phyloP scores from a whole-genome alignment of 257 asterid genomes.

The Coffea canephora region DNA sequence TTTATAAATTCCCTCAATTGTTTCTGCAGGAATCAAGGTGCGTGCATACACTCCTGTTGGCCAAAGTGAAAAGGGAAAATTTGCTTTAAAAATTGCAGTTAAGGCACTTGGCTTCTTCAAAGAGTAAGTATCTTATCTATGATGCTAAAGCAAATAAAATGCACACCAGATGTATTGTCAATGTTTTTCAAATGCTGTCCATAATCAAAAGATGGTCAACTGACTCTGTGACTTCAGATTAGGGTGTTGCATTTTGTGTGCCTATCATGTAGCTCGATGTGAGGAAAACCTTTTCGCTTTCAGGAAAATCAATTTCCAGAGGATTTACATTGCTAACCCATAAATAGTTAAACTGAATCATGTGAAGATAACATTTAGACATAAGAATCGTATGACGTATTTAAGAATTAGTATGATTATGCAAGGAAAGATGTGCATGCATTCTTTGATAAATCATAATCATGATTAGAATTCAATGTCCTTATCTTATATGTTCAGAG shows the following conservation, averaged over 20 bases:
- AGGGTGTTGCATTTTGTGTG: neutral
- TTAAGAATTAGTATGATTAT: neutral
- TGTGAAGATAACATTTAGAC: neutral
- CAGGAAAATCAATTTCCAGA: neutral
- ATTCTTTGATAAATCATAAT: neutral
- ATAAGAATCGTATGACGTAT: neutral
- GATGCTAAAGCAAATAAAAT: neutral
- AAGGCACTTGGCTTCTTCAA: slow-evolving; percentile 31
- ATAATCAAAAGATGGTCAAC: neutral
- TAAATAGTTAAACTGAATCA: neutral
- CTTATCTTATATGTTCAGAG: neutral
- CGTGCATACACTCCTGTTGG: slow-evolving; percentile 40
- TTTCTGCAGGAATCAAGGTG: slow-evolving; percentile 34
- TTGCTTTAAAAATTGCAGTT: slow-evolving; percentile 36
- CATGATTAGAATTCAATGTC: neutral
- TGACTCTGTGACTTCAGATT: neutral
- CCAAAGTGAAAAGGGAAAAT: slow-evolving; percentile 36
- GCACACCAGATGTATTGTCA: neutral
- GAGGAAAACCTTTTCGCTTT: neutral
- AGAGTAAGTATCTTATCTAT: slow-evolving; percentile 24
- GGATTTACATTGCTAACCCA: neutral
- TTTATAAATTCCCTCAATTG: neutral
- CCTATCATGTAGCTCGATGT: neutral
- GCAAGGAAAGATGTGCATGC: neutral
- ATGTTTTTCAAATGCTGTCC: neutral